These are phyloP conservation scores for Mariannaea sp. DNA, from an alignment of 2,329 filamentous ascomycete species.

Conservation along the genomic window DNA sequence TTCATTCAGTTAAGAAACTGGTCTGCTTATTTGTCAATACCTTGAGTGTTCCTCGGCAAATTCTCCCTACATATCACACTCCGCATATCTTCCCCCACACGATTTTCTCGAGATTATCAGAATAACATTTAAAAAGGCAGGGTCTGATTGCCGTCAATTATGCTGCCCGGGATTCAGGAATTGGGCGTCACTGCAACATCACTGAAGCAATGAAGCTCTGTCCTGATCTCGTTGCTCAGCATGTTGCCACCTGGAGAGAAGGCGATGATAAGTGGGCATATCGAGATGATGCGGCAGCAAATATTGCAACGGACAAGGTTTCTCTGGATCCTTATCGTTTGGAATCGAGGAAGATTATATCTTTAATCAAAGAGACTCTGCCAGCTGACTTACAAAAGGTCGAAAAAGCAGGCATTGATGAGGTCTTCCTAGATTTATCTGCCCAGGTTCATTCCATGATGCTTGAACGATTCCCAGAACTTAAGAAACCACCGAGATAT, in stretches of 20 bases:
- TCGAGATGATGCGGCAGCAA: slow-evolving; percentile 75
- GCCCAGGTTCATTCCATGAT: slow-evolving; percentile 79
- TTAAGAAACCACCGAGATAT: slow-evolving; percentile 68
- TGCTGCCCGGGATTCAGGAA: slow-evolving; percentile 78
- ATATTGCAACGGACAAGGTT: slow-evolving; percentile 89
- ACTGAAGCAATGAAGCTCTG: slow-evolving; percentile 86
- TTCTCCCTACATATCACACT: too few relatives aligned
- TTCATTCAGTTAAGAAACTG: too few relatives aligned
- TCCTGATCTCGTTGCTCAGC: slow-evolving; percentile 81
- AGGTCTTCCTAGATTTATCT: slow-evolving; percentile 92
- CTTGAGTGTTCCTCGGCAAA: too few relatives aligned
- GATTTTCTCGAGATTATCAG: background rate
- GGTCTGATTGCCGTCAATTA: slow-evolving; percentile 97
- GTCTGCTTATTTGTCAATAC: too few relatives aligned
- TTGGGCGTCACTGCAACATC: slow-evolving; percentile 78
- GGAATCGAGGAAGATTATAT: slow-evolving; percentile 81
- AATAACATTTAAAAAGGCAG: slow-evolving; percentile 60
- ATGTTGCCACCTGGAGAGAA: slow-evolving; percentile 94
- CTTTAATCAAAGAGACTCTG: slow-evolving; percentile 74
- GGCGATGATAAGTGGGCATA: slow-evolving; percentile 94
- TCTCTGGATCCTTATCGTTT: slow-evolving; percentile 90
- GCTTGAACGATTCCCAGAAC: slow-evolving; percentile 75
- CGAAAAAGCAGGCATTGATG: slow-evolving; percentile 94
- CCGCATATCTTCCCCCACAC: background rate
- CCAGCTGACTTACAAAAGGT: slow-evolving; percentile 70